A percentile compares a stretch with the other conserved stretches of the same genome.
phyloP scores from a whole-genome alignment of 805 yeast genomes.

The Kurtzmaniella fragi region DNA sequence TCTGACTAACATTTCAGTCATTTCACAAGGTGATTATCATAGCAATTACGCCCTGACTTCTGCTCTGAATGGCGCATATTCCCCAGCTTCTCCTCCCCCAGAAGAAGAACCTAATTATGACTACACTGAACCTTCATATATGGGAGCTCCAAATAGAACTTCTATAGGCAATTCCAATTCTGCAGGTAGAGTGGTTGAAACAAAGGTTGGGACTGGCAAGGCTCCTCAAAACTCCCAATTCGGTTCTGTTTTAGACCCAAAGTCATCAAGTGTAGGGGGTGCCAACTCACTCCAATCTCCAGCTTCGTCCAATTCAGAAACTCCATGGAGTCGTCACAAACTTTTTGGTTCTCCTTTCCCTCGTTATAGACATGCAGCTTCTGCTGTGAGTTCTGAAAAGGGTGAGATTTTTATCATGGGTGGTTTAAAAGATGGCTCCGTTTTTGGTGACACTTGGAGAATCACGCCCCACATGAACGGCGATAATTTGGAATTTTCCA shows the following conservation, averaged over 20 bases:
- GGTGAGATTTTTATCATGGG: conserved; percentile 90
- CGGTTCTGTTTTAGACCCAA: background rate
- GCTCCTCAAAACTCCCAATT: conserved; percentile 1
- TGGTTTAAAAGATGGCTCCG: conserved; percentile 87
- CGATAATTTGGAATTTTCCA: conserved; percentile 5
- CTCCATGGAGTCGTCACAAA: conserved; percentile 68
- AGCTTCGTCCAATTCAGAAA: conserved; percentile 11
- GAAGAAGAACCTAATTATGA: conserved; percentile 2
- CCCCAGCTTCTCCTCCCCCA: conserved; percentile 1
- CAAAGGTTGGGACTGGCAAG: background rate
- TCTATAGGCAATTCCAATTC: conserved; percentile 2
- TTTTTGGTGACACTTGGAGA: conserved; percentile 94
- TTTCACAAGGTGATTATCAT: conserved; percentile 15
- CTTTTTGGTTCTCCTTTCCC: conserved; percentile 83
- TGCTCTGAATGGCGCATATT: conserved; percentile 1
- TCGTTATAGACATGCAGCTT: conserved; percentile 86
- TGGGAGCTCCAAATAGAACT: conserved; percentile 8
- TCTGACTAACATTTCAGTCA: conserved; percentile 5
- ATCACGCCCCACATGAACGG: conserved; percentile 45
- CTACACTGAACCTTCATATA: conserved; percentile 6
- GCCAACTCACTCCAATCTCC: conserved; percentile 10
- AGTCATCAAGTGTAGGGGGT: conserved; percentile 8
- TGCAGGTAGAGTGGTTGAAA: background rate
- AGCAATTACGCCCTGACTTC: conserved; percentile 13
- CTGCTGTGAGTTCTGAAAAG: conserved; percentile 61